Evolutionary conservation across 805 yeast genomes (phyloP).

Genomic region (Candida vaughaniae): DNA sequence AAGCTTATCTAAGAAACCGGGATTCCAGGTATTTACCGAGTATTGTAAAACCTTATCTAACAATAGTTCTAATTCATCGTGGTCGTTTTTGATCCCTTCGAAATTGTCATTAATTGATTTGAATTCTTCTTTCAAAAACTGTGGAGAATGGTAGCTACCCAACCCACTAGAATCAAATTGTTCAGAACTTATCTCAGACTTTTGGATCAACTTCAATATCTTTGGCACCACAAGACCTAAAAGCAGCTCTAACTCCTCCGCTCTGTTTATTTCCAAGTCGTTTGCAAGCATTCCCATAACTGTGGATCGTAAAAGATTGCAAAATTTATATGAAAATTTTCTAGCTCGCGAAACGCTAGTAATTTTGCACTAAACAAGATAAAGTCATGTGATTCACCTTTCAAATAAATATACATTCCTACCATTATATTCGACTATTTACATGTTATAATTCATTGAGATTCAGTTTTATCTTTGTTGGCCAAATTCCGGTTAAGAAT

Average conservation of each 20-base stretch:
- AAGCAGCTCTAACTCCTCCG: slow-evolving; percentile 54
- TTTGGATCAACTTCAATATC: slow-evolving; percentile 51
- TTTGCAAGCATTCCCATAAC: slow-evolving; percentile 22
- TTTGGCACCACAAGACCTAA: slow-evolving; percentile 51
- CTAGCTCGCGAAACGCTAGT: too few species aligned
- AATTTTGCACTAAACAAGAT: too few species aligned
- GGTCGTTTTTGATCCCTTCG: slow-evolving; percentile 34
- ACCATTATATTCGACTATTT: too few species aligned
- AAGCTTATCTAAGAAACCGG: slow-evolving; percentile 79
- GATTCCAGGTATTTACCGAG: slow-evolving; percentile 84
- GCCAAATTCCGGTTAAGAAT: slow-evolving; percentile 52
- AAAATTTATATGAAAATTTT: too few species aligned
- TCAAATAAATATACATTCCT: too few species aligned
- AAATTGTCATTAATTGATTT: slow-evolving; percentile 26
- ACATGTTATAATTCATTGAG: too few species aligned
- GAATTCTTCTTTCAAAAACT: slow-evolving; percentile 36
- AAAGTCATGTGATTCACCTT: too few species aligned
- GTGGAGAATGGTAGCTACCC: slow-evolving; percentile 55
- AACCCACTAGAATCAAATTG: slow-evolving; percentile 40
- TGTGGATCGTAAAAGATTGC: too few species aligned
- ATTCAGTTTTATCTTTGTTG: neutral
- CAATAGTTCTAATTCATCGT: slow-evolving; percentile 41
- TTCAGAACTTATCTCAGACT: slow-evolving; percentile 38
- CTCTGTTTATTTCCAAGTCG: slow-evolving; percentile 49
- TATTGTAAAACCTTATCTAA: slow-evolving; percentile 59